These are phyloP conservation scores for Prunus mongolica DNA, from an alignment of 306 rosid genomes.

Conservation along the genomic window DNA sequence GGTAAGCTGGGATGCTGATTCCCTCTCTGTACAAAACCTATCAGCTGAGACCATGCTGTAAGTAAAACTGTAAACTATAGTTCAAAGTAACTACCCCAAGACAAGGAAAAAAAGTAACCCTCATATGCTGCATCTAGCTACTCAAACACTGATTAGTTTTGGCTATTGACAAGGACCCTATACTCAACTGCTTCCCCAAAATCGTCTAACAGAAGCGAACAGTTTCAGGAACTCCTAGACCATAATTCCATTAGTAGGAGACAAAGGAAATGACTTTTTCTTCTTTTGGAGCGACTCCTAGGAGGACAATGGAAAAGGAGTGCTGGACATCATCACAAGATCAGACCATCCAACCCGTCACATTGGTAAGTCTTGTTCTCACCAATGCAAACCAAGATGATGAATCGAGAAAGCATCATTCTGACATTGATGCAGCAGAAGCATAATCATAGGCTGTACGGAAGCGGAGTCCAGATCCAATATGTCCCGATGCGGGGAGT, in stretches of 20 bases:
- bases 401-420: conserved; percentile 30
- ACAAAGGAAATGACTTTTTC: background rate
- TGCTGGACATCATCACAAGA: conserved; percentile 25
- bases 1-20: conserved; percentile 11
- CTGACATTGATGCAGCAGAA: conserved; percentile 37
- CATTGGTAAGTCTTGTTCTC: conserved; percentile 12
- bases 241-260: conserved; percentile 15
- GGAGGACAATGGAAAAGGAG: conserved; percentile 10
- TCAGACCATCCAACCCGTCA: conserved; percentile 20
- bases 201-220: conserved; percentile 19
- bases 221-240: conserved; percentile 20
- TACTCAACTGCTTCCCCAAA: conserved; percentile 9
- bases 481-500: conserved; percentile 65
- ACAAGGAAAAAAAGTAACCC: background rate
- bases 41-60: background rate
- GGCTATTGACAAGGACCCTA: conserved; percentile 26
- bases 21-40: conserved; percentile 29
- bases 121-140: background rate
- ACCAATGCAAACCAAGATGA: conserved; percentile 17
- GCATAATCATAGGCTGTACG: conserved; percentile 47
- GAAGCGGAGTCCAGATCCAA: conserved; percentile 77
- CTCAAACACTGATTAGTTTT: conserved; percentile 8
- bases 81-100: background rate
- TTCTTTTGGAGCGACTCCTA: conserved; percentile 9
- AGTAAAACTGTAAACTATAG: background rate